A percentile compares a stretch with the other conserved stretches of the same genome.
phyloP scores from a whole-genome alignment of 2,329 filamentous ascomycete species.

The Apiospora marii region DNA sequence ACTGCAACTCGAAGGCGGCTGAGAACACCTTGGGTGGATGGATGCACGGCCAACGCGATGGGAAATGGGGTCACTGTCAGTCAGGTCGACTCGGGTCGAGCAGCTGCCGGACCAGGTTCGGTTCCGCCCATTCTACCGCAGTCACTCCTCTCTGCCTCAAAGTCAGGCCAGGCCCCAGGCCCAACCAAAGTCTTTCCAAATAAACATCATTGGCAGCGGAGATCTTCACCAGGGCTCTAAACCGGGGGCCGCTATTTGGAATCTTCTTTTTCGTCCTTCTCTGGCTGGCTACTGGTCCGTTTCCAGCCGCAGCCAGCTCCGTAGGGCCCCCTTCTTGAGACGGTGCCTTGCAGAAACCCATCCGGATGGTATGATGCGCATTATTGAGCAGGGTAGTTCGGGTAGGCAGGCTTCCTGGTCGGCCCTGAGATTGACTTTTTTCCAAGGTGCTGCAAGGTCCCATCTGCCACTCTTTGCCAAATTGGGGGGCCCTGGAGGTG shows the following conservation, averaged over 20 bases:
- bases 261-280: slow-evolving; percentile 10
- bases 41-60: slow-evolving; percentile 8
- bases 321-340: slow-evolving; percentile 9
- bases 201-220: slow-evolving; percentile 18
- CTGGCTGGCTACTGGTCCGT: not conserved
- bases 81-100: not conserved
- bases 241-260: slow-evolving; percentile 14
- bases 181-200: not conserved
- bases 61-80: slow-evolving; percentile 3
- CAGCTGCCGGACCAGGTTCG: slow-evolving; percentile 8
- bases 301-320: not conserved
- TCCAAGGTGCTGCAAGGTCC: slow-evolving; percentile 9
- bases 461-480: not conserved
- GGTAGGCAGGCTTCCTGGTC: slow-evolving; percentile 19
- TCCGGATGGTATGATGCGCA: slow-evolving; percentile 18
- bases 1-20: not conserved
- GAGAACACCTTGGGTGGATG: not conserved
- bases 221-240: slow-evolving; percentile 4
- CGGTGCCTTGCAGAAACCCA: slow-evolving; percentile 17
- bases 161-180: slow-evolving; percentile 9
- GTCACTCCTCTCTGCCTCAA: slow-evolving; percentile 17
- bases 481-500: slow-evolving; percentile 13
- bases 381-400: slow-evolving; percentile 16
- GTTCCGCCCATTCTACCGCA: slow-evolving; percentile 20
- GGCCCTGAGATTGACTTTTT: slow-evolving; percentile 21